Evolutionary conservation across 2,329 filamentous ascomycete genomes (phyloP), one percentile per base, ranked within the genome.

Genomic region (Gnomoniopsis smithogilvyi): DNA sequence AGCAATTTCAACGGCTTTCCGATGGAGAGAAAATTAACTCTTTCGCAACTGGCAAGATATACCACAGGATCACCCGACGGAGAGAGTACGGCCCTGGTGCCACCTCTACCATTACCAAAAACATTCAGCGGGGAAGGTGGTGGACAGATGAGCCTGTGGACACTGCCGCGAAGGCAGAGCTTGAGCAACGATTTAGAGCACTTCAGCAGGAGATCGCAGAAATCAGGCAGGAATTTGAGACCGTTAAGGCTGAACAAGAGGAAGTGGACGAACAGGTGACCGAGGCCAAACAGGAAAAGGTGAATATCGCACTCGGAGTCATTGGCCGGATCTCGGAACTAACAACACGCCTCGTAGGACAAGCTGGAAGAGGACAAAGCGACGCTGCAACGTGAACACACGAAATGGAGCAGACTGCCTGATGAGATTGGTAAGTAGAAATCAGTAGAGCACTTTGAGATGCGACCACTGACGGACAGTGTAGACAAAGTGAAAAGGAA

Each of bases 141-240:
- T 97, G 95, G 87, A 92, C 87, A 0, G 86, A 92, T 49, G 86
- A 91, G 62, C 88, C 90, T 3, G 81, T 92, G 7, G 91, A 96
- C 68, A 74, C 75, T 3, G 76, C 83, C 22, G 87, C 83, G 60
- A 91, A 89, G 69, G 72, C 75, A 15, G 80, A 86, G 54, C 70
- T 95, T 17, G 78, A 85, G 60, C 77, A 77, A 17, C 80, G 78
- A 7, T 72, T 88, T 1, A 61, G 66, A 0, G 79, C 83, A 48
- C 62, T 79, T 2, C 64, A 69, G 3, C 67, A 62, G 3, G 72
- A 81, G 52, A 61, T 70, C 15, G 64, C 65, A 0, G 63, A 68
- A 12, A 53, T 83, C 30, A 72, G 67, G 53, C 58, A 63, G 1
- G 72, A 74, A 1, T 61, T 77, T 1, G 72, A 74, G 56, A 68